Evolutionary conservation across 2,329 filamentous ascomycete genomes (phyloP).

Genomic region (Claviceps sp.): DNA sequence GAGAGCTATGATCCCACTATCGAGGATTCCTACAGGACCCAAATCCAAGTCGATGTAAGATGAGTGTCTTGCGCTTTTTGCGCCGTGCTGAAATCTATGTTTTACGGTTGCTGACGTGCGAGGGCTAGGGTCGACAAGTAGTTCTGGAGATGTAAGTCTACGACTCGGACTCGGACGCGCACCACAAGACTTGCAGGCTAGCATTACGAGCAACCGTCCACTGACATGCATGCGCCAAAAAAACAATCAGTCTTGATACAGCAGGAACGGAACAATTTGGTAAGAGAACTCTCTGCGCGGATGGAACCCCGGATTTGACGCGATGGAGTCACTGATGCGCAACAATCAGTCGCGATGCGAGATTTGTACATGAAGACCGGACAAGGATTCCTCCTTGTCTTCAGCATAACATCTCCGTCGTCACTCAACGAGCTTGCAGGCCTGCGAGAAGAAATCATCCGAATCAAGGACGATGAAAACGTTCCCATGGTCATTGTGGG

Average conservation of each 20-base stretch:
- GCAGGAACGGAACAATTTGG: slow-evolving; percentile 89
- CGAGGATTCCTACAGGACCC: slow-evolving; percentile 64
- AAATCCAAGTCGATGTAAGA: slow-evolving; percentile 71
- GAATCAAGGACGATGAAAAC: slow-evolving; percentile 78
- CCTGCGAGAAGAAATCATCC: slow-evolving; percentile 77
- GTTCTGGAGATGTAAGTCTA: slow-evolving; percentile 72
- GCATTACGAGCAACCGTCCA: not conserved
- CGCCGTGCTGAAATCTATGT: not conserved
- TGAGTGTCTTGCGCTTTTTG: slow-evolving; percentile 12
- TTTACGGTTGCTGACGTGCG: not conserved
- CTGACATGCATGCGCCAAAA: slow-evolving; percentile 10
- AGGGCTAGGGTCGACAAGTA: slow-evolving; percentile 63
- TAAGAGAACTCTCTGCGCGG: slow-evolving; percentile 28
- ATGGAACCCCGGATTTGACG: not conserved
- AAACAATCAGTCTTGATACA: slow-evolving; percentile 55
- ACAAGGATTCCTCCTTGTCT: slow-evolving; percentile 82
- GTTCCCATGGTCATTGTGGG: slow-evolving; percentile 83
- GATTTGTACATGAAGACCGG: slow-evolving; percentile 90
- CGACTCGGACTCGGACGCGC: not conserved
- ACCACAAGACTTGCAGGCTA: slow-evolving; percentile 6
- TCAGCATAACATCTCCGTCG: slow-evolving; percentile 75
- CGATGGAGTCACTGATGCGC: not conserved
- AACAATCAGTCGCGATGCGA: slow-evolving; percentile 44
- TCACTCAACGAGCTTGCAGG: slow-evolving; percentile 73
- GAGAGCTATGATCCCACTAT: slow-evolving; percentile 75